Conservation (phyloP, 495 filamentous ascomycete species). For the Xylaria acuta region DNA sequence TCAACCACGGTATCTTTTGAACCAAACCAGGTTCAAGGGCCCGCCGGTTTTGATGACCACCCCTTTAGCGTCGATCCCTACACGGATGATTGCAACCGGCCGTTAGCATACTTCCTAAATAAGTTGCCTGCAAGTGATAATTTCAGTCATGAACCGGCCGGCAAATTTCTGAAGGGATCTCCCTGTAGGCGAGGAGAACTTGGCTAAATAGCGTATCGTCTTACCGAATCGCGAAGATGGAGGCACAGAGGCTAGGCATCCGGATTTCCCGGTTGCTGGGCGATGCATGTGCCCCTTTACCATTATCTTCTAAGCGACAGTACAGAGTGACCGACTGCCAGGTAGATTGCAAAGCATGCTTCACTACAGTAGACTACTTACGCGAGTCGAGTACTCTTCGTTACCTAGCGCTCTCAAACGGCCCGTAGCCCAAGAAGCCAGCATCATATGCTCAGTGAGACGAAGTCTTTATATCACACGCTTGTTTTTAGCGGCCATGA, state of each 20-base stretch:
- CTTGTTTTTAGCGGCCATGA: background rate
- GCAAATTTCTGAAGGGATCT: background rate
- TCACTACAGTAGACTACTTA: background rate
- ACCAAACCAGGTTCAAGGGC: background rate
- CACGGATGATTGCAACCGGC: conserved; percentile 7
- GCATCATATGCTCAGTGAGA: background rate
- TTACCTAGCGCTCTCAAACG: background rate
- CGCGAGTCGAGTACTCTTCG: background rate
- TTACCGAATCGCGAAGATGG: background rate
- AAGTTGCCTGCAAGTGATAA: background rate
- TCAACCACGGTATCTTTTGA: background rate
- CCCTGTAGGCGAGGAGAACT: background rate
- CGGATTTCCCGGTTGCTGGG: background rate
- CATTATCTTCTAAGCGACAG: background rate
- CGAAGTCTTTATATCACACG: background rate
- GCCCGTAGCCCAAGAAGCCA: background rate
- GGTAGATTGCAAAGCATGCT: background rate
- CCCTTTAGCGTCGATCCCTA: background rate
- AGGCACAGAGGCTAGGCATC: background rate
- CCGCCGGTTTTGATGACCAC: background rate
- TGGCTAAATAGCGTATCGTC: background rate
- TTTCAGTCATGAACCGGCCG: background rate
- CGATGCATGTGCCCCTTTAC: conserved; percentile 10
- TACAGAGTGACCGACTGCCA: background rate
- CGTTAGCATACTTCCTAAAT: conserved; percentile 8